phyloP scores from a whole-genome alignment of 257 asterid species.

The Asclepias syriaca region DNA sequence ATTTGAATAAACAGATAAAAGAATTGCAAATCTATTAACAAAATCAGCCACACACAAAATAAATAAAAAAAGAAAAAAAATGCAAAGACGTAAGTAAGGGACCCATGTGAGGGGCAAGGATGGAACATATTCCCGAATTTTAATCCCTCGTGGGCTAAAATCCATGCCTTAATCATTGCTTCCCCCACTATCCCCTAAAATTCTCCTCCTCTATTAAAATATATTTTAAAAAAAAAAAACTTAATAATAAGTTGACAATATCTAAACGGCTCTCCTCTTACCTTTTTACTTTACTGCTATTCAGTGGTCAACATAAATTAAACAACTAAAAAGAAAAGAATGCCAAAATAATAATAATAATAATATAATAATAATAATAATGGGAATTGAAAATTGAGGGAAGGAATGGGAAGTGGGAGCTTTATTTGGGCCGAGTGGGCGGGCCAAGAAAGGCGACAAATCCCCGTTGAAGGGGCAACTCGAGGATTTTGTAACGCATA shows the following conservation, averaged over 20 bases:
- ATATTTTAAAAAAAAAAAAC: too few relatives aligned
- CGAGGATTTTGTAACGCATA: constrained; percentile 19
- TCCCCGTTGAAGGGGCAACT: constrained; percentile 29
- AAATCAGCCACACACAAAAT: too few relatives aligned
- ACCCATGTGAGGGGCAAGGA: constrained; percentile 41
- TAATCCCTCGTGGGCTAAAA: constrained; percentile 23
- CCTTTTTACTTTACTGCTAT: background rate
- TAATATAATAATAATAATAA: background rate
- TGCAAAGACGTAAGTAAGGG: constrained; percentile 1
- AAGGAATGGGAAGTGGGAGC: background rate
- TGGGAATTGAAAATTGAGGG: background rate
- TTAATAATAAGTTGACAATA: constrained; percentile 9
- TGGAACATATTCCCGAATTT: constrained; percentile 30
- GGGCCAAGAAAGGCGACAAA: constrained; percentile 24
- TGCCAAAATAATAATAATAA: background rate
- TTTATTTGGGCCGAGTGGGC: constrained; percentile 17
- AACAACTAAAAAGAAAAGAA: background rate
- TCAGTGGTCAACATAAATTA: background rate
- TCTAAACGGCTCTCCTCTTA: constrained; percentile 10
- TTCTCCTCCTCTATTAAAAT: background rate
- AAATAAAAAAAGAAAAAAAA: too few relatives aligned
- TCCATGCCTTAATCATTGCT: constrained; percentile 25
- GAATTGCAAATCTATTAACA: too few relatives aligned
- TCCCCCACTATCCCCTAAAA: constrained; percentile 14
- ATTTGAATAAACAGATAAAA: too few relatives aligned